Base-by-base conservation (phyloP, 2,329 filamentous ascomycete species). In the Nemania sp. region DNA sequence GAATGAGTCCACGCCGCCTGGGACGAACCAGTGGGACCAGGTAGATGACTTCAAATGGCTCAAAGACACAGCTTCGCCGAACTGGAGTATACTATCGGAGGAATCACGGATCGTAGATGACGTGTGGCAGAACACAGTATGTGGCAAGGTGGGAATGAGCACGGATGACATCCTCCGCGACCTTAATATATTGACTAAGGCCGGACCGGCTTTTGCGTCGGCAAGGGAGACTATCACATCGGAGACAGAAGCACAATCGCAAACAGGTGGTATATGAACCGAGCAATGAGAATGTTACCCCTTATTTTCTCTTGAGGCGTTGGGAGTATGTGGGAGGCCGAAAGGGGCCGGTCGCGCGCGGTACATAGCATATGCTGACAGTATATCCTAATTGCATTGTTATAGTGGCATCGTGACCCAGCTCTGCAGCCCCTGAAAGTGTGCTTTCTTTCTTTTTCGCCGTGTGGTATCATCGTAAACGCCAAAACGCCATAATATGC, bases 1-100 rank as follows among this genome's bases (percentile, higher is more conserved):
- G 62, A 72, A 70, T 55, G 74, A 75, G 27, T 73, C 78, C 8
- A 76, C 76, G 10, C 73, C 78, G 8, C 62, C 73, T 1, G 72
- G 76, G 3, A 80, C 81, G 66, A 95, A 97, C 77, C 88, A 92
- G 74, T 99, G 93, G 93, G 87, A 94, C 73, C 89, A 96, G 75
- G 92, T 98, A 18, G 93, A 98, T 79, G 96, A 99, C 79, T 99
- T 99, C 85, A 97, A 97, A 81, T 98, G 96, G 96, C 87, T 98
- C 70, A 97, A 94, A 79, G 85, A 88, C 18, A 93, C 92, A 66
- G 88, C 89, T 32, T 98, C 93, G 77, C 96, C 96, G 1, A 94
- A 99, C 77, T 99, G 95, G 93, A 88, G 84, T 38, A 80, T 93
- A 2, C 74, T 98, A 24, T 83, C 88, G 1, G 85, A 89, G 60